Conservation (phyloP, 192 early-diverging fungal species). For the Coemansia sp. region DNA sequence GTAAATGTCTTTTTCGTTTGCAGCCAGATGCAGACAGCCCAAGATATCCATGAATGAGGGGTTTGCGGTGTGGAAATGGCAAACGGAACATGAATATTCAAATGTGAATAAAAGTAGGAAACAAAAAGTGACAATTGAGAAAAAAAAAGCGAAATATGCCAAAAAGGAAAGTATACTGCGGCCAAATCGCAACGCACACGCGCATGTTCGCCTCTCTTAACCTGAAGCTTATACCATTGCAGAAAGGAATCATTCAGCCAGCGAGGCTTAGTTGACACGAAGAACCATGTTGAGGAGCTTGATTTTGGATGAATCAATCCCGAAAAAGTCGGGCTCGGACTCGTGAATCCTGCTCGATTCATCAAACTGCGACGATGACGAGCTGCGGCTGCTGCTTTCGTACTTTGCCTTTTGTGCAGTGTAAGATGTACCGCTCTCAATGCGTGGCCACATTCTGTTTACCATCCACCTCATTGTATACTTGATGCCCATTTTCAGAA, state of each 20-base stretch:
- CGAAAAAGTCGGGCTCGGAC: conserved; percentile 38
- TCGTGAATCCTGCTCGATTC: conserved; percentile 36
- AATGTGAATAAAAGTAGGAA: neutral
- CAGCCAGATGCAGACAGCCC: too few relatives aligned
- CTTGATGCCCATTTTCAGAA: conserved; percentile 41
- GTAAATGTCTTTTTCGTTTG: too few relatives aligned
- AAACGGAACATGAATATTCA: neutral
- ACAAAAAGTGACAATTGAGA: neutral
- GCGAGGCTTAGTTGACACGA: conserved; percentile 36
- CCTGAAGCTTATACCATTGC: neutral
- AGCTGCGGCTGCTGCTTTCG: conserved; percentile 37
- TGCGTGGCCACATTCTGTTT: conserved; percentile 55
- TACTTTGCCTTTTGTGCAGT: conserved; percentile 35
- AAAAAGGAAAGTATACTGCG: neutral
- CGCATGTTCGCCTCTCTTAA: neutral
- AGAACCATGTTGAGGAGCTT: conserved; percentile 53
- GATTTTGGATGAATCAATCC: conserved; percentile 42
- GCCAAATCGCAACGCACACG: neutral
- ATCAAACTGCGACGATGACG: conserved; percentile 38
- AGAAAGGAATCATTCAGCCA: neutral
- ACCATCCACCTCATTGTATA: conserved; percentile 56
- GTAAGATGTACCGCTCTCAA: conserved; percentile 41
- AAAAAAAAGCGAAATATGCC: neutral
- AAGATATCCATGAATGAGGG: neutral
- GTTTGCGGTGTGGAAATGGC: neutral